Evolutionary conservation across 2,329 filamentous ascomycete species (phyloP).

Genomic region (Xylaria hypoxylon): DNA sequence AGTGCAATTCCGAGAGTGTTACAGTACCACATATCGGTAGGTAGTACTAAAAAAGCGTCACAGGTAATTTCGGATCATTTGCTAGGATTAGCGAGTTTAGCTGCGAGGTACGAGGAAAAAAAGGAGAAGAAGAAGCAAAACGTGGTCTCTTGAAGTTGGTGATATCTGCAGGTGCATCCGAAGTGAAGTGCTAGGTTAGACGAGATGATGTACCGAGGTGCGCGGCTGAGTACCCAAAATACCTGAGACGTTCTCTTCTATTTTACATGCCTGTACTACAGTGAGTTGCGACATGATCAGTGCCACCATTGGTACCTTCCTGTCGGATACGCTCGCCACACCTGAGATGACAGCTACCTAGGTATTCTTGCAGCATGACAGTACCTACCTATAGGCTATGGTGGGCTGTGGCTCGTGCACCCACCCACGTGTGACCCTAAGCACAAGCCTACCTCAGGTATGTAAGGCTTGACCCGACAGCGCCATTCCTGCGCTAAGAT

Average conservation of each 20-base stretch:
- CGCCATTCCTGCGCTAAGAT: not conserved
- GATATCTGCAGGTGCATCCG: not conserved
- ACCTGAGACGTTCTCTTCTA: constrained; percentile 26
- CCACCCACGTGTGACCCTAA: constrained; percentile 7
- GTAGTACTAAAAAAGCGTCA: constrained; percentile 14
- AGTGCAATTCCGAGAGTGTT: not conserved
- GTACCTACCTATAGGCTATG: too few species aligned
- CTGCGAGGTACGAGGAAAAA: too few species aligned
- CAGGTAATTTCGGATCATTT: constrained; percentile 15
- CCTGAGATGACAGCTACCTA: not conserved
- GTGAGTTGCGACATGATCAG: constrained; percentile 1
- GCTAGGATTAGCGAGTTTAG: not conserved
- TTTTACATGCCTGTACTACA: too few species aligned
- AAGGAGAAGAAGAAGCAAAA: not conserved
- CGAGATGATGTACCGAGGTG: too few species aligned
- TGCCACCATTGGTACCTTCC: constrained; percentile 9
- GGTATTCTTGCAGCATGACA: too few species aligned
- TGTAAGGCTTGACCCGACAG: constrained; percentile 14
- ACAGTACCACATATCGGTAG: constrained; percentile 11
- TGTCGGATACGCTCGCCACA: constrained; percentile 24
- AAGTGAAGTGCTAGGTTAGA: too few species aligned
- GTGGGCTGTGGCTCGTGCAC: not conserved
- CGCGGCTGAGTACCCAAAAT: constrained; percentile 25
- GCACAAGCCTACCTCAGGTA: not conserved
- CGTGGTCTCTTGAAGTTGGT: not conserved